Conservation (phyloP, 495 filamentous ascomycete genomes). For the Evernia prunastri region DNA sequence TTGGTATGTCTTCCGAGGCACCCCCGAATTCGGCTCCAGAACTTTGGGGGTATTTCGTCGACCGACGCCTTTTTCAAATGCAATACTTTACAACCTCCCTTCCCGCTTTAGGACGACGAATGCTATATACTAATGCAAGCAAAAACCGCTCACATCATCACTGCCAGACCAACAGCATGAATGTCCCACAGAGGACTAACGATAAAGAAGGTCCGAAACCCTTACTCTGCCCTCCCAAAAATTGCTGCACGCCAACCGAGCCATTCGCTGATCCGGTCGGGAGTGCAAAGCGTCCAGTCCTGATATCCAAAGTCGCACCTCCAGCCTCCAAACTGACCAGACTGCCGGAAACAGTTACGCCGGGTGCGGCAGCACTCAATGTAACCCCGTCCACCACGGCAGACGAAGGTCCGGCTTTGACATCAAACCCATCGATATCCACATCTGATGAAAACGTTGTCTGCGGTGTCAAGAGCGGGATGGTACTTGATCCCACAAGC, state of each 20-base stretch:
- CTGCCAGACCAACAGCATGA: neutral
- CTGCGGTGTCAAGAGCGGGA: conserved; percentile 4
- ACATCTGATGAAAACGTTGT: neutral
- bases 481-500: neutral
- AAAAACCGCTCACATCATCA: too few relatives aligned
- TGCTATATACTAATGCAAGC: too few relatives aligned
- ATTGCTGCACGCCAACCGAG: neutral
- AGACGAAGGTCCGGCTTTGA: neutral
- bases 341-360: neutral
- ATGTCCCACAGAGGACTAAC: neutral
- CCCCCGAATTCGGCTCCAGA: too few relatives aligned
- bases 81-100: too few relatives aligned
- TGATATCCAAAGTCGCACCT: neutral
- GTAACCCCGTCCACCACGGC: conserved; percentile 3
- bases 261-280: neutral
- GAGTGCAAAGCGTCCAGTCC: conserved; percentile 2
- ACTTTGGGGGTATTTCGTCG: too few relatives aligned
- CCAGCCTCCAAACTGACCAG: neutral
- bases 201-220: neutral
- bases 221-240: neutral
- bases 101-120: too few relatives aligned
- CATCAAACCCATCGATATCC: neutral
- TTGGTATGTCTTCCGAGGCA: too few relatives aligned
- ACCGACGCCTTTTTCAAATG: too few relatives aligned
- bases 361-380: neutral